A percentile compares a stretch with the other conserved stretches of the same genome.
Conservation (phyloP, 116 monocot species). For the Papilionanthe hybrid region DNA sequence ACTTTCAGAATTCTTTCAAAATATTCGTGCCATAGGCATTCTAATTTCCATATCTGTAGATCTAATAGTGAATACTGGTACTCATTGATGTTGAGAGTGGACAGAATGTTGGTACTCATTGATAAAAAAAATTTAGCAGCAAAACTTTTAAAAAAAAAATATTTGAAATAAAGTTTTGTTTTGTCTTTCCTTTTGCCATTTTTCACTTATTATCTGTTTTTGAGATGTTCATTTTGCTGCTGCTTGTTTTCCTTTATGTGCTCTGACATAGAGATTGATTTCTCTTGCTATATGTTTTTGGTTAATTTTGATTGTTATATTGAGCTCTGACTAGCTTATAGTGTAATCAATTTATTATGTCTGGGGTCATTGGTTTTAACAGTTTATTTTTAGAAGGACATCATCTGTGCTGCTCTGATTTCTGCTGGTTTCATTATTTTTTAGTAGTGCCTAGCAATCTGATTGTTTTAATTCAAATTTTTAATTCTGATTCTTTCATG, state of each 20-base stretch:
- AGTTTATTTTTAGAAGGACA: background rate
- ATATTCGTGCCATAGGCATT: no score
- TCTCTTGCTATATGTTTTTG: background rate
- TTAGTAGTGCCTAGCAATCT: no score
- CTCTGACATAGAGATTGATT: background rate
- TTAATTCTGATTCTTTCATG: no score
- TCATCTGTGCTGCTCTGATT: no score
- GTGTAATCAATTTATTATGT: background rate
- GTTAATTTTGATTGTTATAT: background rate
- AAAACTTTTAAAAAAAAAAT: slow-evolving; percentile 11
- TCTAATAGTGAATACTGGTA: no score
- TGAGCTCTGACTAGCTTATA: background rate
- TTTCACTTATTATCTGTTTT: background rate
- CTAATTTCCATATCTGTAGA: no score
- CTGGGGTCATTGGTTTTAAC: background rate
- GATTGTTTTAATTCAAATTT: no score
- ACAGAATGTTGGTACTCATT: slow-evolving; percentile 11
- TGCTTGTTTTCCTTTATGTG: background rate
- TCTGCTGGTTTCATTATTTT: no score
- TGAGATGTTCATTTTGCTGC: background rate
- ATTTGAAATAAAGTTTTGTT: slow-evolving; percentile 1
- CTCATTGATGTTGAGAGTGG: slow-evolving; percentile 17
- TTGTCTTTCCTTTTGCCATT: background rate
- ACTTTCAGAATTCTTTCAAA: no score
- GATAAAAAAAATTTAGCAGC: background rate